Percentiles rank a stretch among this genome's conserved stretches.
Conservation (phyloP, 495 filamentous ascomycete species). For the Hypoxylon cercidicola region DNA sequence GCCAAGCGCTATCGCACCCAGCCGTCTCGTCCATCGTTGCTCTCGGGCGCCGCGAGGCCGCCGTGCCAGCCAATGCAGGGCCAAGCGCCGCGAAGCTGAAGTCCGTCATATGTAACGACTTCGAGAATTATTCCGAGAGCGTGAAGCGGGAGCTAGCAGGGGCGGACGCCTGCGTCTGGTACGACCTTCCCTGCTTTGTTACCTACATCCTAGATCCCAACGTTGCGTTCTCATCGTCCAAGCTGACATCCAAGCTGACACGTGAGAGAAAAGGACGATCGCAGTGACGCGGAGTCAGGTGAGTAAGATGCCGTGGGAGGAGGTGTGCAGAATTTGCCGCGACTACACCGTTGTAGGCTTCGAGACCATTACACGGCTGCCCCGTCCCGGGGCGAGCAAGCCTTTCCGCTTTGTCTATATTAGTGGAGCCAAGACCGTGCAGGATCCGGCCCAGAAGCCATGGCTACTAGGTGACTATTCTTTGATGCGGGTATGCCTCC, state of each 20-base stretch:
- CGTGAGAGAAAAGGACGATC: constrained; percentile 50
- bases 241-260: no score
- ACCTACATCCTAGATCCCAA: background rate
- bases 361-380: constrained; percentile 46
- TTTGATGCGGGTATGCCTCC: constrained; percentile 50
- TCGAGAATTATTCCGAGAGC: constrained; percentile 54
- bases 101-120: constrained; percentile 53
- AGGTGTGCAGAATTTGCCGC: constrained; percentile 53
- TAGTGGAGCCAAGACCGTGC: constrained; percentile 44
- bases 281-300: constrained; percentile 54
- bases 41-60: constrained; percentile 47
- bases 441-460: constrained; percentile 15
- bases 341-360: constrained; percentile 56
- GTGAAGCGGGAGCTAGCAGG: constrained; percentile 53
- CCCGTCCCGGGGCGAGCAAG: constrained; percentile 15
- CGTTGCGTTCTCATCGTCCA: no score
- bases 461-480: constrained; percentile 46
- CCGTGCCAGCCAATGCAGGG: constrained; percentile 12
- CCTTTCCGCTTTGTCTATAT: constrained; percentile 60
- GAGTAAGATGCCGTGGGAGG: constrained; percentile 45
- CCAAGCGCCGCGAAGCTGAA: constrained; percentile 50
- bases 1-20: constrained; percentile 52
- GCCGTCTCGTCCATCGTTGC: constrained; percentile 56
- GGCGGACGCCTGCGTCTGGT: constrained; percentile 67
- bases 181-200: background rate